Conservation (phyloP, 768 basidiomycete genomes). For the Brasilioporus rufonigricans region DNA sequence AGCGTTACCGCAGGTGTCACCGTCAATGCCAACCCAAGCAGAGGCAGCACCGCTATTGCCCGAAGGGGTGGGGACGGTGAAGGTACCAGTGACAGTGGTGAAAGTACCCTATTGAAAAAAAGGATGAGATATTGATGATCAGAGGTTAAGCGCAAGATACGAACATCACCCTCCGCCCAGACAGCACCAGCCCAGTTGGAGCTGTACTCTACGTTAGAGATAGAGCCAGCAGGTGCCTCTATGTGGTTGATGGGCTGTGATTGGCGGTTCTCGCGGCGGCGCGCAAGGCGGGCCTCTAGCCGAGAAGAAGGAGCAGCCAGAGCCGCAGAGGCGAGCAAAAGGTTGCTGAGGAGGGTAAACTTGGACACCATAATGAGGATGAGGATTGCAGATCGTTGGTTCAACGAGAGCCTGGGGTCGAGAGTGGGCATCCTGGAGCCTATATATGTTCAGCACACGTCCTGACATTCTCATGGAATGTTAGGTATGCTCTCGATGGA, state of each 20-base stretch:
- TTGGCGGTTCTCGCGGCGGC: constrained; percentile 13
- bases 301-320: constrained; percentile 18
- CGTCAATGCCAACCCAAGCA: constrained; percentile 28
- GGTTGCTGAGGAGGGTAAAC: constrained; percentile 8
- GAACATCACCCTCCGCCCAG: constrained; percentile 6
- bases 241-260: constrained; percentile 7
- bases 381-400: constrained; percentile 1
- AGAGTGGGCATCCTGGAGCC: not conserved
- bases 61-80: constrained; percentile 17
- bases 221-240: not conserved
- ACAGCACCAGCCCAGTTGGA: constrained; percentile 21
- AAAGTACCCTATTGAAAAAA: constrained; percentile 18
- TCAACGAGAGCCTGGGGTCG: not conserved
- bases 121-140: not conserved
- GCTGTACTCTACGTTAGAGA: constrained; percentile 14
- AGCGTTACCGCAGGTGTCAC: constrained; percentile 9
- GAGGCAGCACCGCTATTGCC: constrained; percentile 11
- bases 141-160: not conserved
- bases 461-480: not conserved
- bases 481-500: not conserved
- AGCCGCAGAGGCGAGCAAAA: constrained; percentile 19
- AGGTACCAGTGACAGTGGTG: constrained; percentile 16
- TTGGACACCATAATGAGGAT: constrained; percentile 18
- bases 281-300: constrained; percentile 10
- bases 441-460: constrained; percentile 12